Base-by-base conservation (phyloP, 2,329 filamentous ascomycete species). In the Fusarium sp. region DNA sequence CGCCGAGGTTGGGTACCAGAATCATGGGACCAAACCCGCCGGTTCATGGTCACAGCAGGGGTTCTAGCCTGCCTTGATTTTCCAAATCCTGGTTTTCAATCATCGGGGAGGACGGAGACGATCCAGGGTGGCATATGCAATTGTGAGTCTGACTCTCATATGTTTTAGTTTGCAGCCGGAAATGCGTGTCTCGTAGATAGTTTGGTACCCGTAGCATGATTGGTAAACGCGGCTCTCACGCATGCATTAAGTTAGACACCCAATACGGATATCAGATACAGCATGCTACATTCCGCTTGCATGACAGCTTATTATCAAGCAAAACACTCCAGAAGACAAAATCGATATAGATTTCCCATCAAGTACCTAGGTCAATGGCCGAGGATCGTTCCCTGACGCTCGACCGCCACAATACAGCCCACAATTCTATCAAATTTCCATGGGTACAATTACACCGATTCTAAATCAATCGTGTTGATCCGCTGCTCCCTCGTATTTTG, bases 361-460 rank as follows among this genome's bases (percentile, higher is more conserved):
- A 29, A 61, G 29, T 43, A 38, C 34, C 10, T 38, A 53, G 53
- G 42, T 51, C 20, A 58, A 57, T 15, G 29, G 40, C 38, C 51
- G 22, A 45, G 34, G 29, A 47, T 53, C 59, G 40, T 51, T 40
- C 51, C 43, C 55, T 53, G 25, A 44, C 43, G 54, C 64, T 60
- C 42, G 27, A 40, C 47, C 24, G 45, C 61, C 42, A 42, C n/a
- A 54, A 54, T 55, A 43, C 46, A 61, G 30, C 55, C 59, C 51
- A 18, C 29, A 63, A 46, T 59, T 72, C 56, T 72, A 56, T 53
- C 50, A 47, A 32, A 53, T 30, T 56, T 34, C 51, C 45, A 54
- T 32, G 70, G 65, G 52, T 70, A 71, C 59, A 69, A 70, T 52
- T 71, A 71, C 69, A 71, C 51, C 49, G 27, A 55, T 22, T 58